These are phyloP conservation scores for Casuarina glauca DNA, from an alignment of 306 rosid genomes.

Conservation along the genomic window DNA sequence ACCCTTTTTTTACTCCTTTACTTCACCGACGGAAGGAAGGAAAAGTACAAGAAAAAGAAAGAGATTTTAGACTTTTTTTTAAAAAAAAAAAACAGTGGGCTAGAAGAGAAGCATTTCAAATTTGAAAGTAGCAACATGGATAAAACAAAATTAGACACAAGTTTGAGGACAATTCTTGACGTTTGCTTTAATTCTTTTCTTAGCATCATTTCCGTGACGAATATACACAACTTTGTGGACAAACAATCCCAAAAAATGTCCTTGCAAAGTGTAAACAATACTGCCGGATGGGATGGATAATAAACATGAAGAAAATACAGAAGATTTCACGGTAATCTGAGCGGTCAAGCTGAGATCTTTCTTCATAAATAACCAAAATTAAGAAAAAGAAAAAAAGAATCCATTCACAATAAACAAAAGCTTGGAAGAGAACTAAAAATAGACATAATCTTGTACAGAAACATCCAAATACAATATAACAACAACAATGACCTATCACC, in stretches of 20 bases:
- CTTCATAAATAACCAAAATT: background rate
- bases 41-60: background rate
- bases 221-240: background rate
- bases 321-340: background rate
- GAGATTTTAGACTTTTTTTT: too few relatives aligned
- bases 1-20: background rate
- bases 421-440: background rate
- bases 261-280: too few relatives aligned
- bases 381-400: background rate
- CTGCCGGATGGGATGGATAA: background rate
- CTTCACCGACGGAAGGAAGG: background rate
- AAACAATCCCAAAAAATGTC: background rate
- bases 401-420: background rate
- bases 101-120: background rate
- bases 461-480: constrained; percentile 26
- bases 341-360: constrained; percentile 1
- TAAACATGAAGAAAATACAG: background rate
- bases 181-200: too few relatives aligned
- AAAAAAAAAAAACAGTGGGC: background rate
- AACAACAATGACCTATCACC: constrained; percentile 16
- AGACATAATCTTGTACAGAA: constrained; percentile 25
- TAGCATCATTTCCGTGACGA: background rate
- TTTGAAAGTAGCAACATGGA: background rate
- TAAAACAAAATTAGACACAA: background rate
- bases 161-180: too few relatives aligned